Evolutionary conservation across 2,329 filamentous ascomycete genomes (phyloP), one percentile per base, ranked within the genome.

Genomic region (Calonectria naviculata): DNA sequence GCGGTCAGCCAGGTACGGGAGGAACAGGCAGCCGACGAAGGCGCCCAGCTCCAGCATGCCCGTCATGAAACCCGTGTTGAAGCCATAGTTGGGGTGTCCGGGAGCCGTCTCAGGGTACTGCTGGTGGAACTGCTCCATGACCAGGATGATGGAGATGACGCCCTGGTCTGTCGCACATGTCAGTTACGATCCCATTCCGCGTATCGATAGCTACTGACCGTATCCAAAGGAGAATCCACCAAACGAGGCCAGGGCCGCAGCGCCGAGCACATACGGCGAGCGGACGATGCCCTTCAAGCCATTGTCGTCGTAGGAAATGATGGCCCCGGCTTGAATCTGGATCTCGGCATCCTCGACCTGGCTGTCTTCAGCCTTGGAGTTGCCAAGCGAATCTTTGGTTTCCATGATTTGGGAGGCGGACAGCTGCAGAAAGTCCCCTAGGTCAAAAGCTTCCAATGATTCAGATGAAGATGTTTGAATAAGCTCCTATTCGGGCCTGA

Each of bases 61-160:
- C 3, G 84, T 86, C 80, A 85, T 83, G 62, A 86, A 77, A 5
- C 85, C 81, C 24, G 65, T 63, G 52, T 73, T 71, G 71, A 73
- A 74, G 17, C 72, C 72, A 31, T 69, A 71, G 42, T 41, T 29
- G 49, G 68, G 31, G n/a, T 66, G 42, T 17, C 68, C 68, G 1
- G 52, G 72, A 0, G 77, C 80, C 6, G 78, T 78, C 6, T 79
- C 78, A 19, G 83, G 82, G 72, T 84, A 86, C 1, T 73, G 74
- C 0, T 78, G 65, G 28, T 85, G 81, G 70, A 87, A 87, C 61
- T 86, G 84, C 0, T 80, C 76, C 84, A 87, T 86, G 19, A 84
- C 82, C 12, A 85, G 80, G 70, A 87, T 85, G 54, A 87, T 79
- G 4, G 79, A 82, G 61, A 84, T 83, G 29, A 84, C 77, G 63